phyloP scores from a whole-genome alignment of 768 basidiomycete genomes.

The Collybia mongolica region DNA sequence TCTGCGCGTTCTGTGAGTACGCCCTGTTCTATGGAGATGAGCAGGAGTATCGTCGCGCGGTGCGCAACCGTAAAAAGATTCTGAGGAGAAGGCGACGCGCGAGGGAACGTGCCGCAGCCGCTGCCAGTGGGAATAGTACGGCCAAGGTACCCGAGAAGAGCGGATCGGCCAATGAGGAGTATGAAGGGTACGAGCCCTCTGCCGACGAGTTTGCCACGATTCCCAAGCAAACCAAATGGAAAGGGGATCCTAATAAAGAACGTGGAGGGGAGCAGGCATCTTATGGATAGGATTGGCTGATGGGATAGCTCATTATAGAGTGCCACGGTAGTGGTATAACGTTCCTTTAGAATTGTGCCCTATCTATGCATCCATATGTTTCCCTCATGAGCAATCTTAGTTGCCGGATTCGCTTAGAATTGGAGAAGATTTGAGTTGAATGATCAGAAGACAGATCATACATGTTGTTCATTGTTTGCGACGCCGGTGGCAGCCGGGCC shows the following conservation, averaged over 20 bases:
- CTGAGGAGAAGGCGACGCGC: conserved; percentile 68
- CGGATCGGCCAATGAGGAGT: conserved; percentile 20
- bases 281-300: conserved; percentile 1
- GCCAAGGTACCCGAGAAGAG: conserved; percentile 19
- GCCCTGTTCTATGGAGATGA: conserved; percentile 89
- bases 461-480: too few relatives aligned
- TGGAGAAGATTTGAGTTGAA: too few relatives aligned
- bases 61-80: conserved; percentile 78
- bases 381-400: background rate
- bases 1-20: conserved; percentile 94
- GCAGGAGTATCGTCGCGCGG: conserved; percentile 55
- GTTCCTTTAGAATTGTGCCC: too few relatives aligned
- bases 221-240: conserved; percentile 18
- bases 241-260: conserved; percentile 18
- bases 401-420: too few relatives aligned
- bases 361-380: too few relatives aligned
- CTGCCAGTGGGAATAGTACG: conserved; percentile 33
- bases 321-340: too few relatives aligned
- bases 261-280: conserved; percentile 5
- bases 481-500: too few relatives aligned
- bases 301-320: background rate
- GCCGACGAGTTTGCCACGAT: conserved; percentile 5
- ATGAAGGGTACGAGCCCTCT: conserved; percentile 24
- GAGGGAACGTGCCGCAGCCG: conserved; percentile 63
- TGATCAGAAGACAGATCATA: too few relatives aligned